Evolutionary conservation across 2,329 filamentous ascomycete genomes (phyloP).

Genomic region (Cladosporium phlei): DNA sequence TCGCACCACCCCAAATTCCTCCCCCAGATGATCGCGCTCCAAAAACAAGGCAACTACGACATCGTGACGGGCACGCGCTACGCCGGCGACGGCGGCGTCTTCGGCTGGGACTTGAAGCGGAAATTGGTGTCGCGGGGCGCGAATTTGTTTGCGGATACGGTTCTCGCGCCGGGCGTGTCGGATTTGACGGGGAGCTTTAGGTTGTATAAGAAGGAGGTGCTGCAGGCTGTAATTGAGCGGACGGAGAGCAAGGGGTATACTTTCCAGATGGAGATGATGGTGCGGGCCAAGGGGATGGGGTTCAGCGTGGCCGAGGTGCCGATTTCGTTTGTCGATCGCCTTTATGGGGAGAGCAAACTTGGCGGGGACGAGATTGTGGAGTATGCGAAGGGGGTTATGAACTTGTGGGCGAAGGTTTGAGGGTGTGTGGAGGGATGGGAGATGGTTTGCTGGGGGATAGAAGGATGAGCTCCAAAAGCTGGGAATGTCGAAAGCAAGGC

Average conservation of each 20-base stretch:
- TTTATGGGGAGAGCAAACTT: constrained; percentile 94
- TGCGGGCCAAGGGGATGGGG: constrained; percentile 92
- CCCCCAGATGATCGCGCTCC: constrained; percentile 80
- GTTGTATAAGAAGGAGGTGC: constrained; percentile 83
- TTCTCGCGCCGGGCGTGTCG: constrained; percentile 87
- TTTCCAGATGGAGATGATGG: constrained; percentile 99
- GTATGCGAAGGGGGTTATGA: constrained; percentile 68
- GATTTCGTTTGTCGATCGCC: constrained; percentile 89
- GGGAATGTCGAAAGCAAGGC: neutral
- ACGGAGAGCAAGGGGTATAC: constrained; percentile 96
- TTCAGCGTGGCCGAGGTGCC: constrained; percentile 92
- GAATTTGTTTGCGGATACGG: constrained; percentile 92
- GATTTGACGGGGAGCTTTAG: constrained; percentile 94
- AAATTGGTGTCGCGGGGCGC: constrained; percentile 76
- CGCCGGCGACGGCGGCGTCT: constrained; percentile 78
- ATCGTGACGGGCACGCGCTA: constrained; percentile 97
- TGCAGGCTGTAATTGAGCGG: constrained; percentile 83
- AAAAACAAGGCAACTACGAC: constrained; percentile 76
- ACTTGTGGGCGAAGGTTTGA: constrained; percentile 47
- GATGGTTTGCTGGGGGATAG: no score
- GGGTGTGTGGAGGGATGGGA: no score
- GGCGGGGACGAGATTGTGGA: constrained; percentile 94
- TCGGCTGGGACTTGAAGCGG: constrained; percentile 87
- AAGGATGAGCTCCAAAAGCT: no score
- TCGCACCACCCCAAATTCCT: constrained; percentile 99